Evolutionary conservation across 768 basidiomycete species (phyloP).

Genomic region (Panus rudis): DNA sequence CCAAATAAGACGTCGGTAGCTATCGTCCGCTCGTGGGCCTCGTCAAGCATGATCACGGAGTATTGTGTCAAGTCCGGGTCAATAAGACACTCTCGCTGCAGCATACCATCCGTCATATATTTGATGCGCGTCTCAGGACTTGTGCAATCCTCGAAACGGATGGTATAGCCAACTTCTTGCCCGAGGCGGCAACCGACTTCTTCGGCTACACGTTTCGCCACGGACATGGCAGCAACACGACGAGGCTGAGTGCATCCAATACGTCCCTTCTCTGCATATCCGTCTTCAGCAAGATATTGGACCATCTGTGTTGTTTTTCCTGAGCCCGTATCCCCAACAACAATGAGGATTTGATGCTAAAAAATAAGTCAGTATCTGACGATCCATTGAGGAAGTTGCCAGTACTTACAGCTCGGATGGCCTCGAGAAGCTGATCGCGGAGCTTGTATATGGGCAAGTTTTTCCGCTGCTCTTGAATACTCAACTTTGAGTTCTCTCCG

Average conservation of each 20-base stretch:
- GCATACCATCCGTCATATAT: slow-evolving; percentile 99
- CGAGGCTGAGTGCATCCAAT: slow-evolving; percentile 98
- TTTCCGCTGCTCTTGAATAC: slow-evolving; percentile 90
- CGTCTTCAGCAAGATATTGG: slow-evolving; percentile 93
- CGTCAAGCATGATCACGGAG: slow-evolving; percentile 96
- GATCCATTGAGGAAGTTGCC: slow-evolving; percentile 1
- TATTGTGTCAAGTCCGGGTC: slow-evolving; percentile 92
- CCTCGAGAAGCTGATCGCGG: slow-evolving; percentile 81
- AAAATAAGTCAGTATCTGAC: slow-evolving; percentile 15
- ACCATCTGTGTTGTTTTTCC: slow-evolving; percentile 99
- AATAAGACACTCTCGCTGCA: slow-evolving; percentile 93
- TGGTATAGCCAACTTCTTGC: slow-evolving; percentile 96
- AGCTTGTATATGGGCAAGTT: slow-evolving; percentile 94
- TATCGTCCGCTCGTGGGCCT: slow-evolving; percentile 97
- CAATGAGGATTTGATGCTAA: slow-evolving; percentile 94
- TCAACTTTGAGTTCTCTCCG: slow-evolving; percentile 84
- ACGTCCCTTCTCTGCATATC: slow-evolving; percentile 82
- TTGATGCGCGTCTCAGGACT: slow-evolving; percentile 98
- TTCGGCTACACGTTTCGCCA: slow-evolving; percentile 96
- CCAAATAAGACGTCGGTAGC: slow-evolving; percentile 98
- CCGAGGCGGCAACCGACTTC: slow-evolving; percentile 97
- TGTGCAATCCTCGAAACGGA: slow-evolving; percentile 99
- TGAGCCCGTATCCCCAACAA: slow-evolving; percentile 97
- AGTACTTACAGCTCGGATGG: slow-evolving; percentile 74
- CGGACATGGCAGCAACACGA: slow-evolving; percentile 99